These are phyloP conservation scores for Xylariaceae sp. DNA, from an alignment of 2,329 filamentous ascomycete genomes.

Conservation along the genomic window DNA sequence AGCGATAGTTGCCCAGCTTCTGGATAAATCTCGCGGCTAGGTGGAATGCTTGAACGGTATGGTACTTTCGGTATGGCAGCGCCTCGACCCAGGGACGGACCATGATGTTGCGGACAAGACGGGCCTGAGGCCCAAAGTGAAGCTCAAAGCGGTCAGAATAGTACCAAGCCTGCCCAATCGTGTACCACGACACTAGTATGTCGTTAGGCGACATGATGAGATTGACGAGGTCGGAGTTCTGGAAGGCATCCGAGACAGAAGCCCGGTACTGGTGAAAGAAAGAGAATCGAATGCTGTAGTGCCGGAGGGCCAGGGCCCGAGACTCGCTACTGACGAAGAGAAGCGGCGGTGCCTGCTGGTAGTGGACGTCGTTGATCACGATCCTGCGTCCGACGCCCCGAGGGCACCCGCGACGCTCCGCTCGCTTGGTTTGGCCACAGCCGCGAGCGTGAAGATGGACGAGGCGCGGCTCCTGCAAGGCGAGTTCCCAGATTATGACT, in stretches of 20 bases:
- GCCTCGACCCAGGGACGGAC: constrained; percentile 3
- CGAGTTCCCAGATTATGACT: constrained; percentile 1
- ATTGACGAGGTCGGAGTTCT: neutral
- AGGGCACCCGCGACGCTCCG: neutral
- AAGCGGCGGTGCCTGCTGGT: neutral
- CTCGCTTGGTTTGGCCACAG: too few relatives aligned
- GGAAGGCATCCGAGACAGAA: too few relatives aligned
- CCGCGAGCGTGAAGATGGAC: constrained; percentile 1
- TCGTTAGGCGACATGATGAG: constrained; percentile 15
- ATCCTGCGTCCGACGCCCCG: neutral
- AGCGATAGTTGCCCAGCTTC: neutral
- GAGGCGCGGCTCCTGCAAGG: constrained; percentile 2
- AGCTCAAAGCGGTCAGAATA: neutral
- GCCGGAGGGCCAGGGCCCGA: neutral
- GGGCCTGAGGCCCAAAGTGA: constrained; percentile 2
- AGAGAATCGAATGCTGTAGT: constrained; percentile 7
- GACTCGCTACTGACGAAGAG: constrained; percentile 4
- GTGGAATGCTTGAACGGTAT: too few relatives aligned
- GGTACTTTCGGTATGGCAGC: too few relatives aligned
- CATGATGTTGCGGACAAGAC: constrained; percentile 5
- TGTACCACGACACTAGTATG: constrained; percentile 16
- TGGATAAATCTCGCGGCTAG: neutral
- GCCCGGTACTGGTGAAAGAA: neutral
- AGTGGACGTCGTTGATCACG: neutral
- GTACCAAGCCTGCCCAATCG: neutral